These are phyloP conservation scores for Podospora fimiseda DNA, from an alignment of 495 filamentous ascomycete species.

Conservation along the genomic window DNA sequence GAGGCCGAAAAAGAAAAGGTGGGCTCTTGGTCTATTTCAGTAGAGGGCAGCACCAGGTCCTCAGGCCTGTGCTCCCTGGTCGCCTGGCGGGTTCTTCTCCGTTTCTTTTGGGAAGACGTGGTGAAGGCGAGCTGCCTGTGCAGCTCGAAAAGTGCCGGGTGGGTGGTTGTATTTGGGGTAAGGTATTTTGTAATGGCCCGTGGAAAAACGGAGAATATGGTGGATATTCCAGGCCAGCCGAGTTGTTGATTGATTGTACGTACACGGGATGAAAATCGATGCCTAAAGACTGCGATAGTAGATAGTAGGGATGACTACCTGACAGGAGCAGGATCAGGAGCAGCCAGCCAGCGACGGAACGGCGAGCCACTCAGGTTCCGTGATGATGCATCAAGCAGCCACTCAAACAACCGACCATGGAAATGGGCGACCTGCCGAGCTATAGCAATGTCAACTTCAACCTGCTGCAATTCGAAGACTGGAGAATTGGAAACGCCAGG, in stretches of 20 bases:
- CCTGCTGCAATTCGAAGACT: no score
- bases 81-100: conserved; percentile 63
- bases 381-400: background rate
- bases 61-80: conserved; percentile 29
- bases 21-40: conserved; percentile 40
- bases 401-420: no score
- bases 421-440: no score
- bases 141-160: conserved; percentile 40
- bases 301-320: background rate
- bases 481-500: no score
- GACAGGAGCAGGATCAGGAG: background rate
- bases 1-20: conserved; percentile 35
- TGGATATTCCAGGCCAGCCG: background rate
- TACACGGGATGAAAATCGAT: background rate
- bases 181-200: conserved; percentile 9
- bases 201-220: conserved; percentile 10
- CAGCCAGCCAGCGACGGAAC: no score
- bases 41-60: conserved; percentile 44
- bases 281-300: no score
- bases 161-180: conserved; percentile 9
- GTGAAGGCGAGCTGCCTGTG: conserved; percentile 69
- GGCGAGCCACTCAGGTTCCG: background rate
- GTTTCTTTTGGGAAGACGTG: conserved; percentile 88
- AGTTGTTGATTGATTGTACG: no score
- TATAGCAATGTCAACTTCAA: no score